Evolutionary conservation across 2,329 filamentous ascomycete genomes (phyloP).

Genomic region (Pseudomassariella vexata): DNA sequence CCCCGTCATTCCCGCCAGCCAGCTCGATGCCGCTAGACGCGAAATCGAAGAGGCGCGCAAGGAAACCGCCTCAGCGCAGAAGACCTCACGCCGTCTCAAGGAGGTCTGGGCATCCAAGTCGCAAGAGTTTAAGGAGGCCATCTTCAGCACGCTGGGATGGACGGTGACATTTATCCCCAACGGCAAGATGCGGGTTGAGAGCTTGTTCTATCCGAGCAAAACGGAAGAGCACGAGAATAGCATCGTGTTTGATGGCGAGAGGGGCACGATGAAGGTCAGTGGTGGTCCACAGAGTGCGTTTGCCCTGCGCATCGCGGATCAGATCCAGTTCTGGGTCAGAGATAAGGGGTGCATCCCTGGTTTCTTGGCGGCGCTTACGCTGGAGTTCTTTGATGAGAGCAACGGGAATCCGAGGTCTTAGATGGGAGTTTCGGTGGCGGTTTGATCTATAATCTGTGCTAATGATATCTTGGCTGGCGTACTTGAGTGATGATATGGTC

Average conservation of each 20-base stretch:
- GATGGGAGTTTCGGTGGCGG: no score
- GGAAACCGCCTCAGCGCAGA: slow-evolving; percentile 69
- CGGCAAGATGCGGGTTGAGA: slow-evolving; percentile 88
- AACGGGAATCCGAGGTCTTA: slow-evolving; percentile 20
- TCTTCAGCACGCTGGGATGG: slow-evolving; percentile 88
- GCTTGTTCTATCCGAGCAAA: slow-evolving; percentile 69
- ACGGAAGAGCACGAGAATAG: slow-evolving; percentile 66
- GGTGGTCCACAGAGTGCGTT: slow-evolving; percentile 85
- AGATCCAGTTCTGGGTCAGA: slow-evolving; percentile 94
- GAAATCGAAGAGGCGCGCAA: slow-evolving; percentile 68
- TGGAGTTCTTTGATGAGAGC: slow-evolving; percentile 85
- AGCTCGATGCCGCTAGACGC: slow-evolving; percentile 68
- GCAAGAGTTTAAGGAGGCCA: slow-evolving; percentile 90
- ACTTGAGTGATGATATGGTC: no score
- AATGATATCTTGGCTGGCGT: no score
- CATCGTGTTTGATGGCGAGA: slow-evolving; percentile 85
- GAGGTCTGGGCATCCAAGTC: slow-evolving; percentile 91
- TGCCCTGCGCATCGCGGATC: slow-evolving; percentile 74
- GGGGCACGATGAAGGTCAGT: slow-evolving; percentile 95
- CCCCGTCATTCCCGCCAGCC: slow-evolving; percentile 68
- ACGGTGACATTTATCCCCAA: slow-evolving; percentile 96
- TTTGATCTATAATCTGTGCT: neutral
- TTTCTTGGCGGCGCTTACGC: slow-evolving; percentile 81
- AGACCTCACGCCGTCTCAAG: slow-evolving; percentile 78
- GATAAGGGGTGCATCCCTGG: slow-evolving; percentile 91